Evolutionary conservation across 306 rosid species (phyloP), one percentile per base, ranked within the genome.

Genomic region (Lathyrus aphaca): DNA sequence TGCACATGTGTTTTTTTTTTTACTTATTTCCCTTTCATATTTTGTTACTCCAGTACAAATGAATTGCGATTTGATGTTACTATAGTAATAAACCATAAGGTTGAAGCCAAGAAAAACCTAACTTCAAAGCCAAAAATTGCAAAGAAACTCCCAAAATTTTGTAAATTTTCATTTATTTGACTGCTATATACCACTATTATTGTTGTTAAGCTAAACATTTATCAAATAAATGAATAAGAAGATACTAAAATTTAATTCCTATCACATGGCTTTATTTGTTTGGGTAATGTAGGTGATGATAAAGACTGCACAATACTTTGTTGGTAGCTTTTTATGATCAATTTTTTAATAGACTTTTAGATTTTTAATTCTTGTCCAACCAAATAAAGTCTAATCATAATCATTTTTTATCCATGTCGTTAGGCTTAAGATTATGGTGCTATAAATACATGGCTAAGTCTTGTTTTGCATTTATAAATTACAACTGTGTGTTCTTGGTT

Each of bases 201-300:
- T 23, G 27, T 23, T 23, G 27, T 23, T 23, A 23, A 23, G 27
- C 27, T 23, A 23, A 23, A 23, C 1, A 23, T 23, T 23, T 23
- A 23, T 23, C 2, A 23, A 23, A 23, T 23, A 23, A 23, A 23
- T 23, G 2, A 23, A 23, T 62, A 16, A 27, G 37, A 64, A 8
- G 16, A 64, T 19, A 3, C 39, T 29, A 3, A 15, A 30, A 18
- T 30, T 45, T 27, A 30, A 4, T 32, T 61, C 49, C 15, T 16
- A n/a, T 40, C 77, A 63, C 64, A 51, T 49, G 77, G 55, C 35
- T 25, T 25, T 73, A 55, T 49, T 18, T 35, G 8, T 61, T 48
- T 48, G 29, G 77, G 53, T 60, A 43, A 27, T 8, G 10, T 42
- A 16, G 38, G 58, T 58, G 7, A 51, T 45, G 38, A 27, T 59